Percentiles rank a stretch among this genome's conserved stretches.
Evolutionary conservation across 108 stramenopile species (phyloP).

Genomic region (Nannochloropsis oceanica): DNA sequence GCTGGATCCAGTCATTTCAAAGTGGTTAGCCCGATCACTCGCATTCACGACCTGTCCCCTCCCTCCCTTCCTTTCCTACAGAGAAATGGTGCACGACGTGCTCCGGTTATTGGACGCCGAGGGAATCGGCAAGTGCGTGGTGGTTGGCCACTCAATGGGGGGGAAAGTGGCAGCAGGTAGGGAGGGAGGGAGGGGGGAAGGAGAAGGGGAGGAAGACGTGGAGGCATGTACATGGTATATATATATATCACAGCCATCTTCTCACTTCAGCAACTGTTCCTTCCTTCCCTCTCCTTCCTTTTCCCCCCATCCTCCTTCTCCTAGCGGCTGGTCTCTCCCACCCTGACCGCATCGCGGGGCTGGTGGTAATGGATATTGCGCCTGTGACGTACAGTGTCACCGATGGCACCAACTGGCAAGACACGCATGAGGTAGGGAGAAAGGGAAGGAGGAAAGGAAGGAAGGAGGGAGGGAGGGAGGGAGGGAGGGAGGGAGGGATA

Average conservation of each 20-base stretch:
- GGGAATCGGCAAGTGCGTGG: constrained; percentile 41
- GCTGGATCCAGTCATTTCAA: neutral
- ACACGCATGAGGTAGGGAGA: neutral
- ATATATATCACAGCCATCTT: neutral
- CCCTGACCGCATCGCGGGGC: constrained; percentile 57
- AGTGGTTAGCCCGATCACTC: neutral
- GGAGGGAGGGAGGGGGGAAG: too few relatives aligned
- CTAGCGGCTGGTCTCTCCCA: constrained; percentile 48
- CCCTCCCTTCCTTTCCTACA: neutral
- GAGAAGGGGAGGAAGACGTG: too few relatives aligned
- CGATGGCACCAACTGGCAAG: neutral
- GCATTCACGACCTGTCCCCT: neutral
- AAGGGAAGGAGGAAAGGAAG: neutral
- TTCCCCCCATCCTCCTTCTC: neutral
- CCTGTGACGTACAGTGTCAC: constrained; percentile 46
- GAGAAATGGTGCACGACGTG: constrained; percentile 53
- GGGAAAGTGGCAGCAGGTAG: constrained; percentile 55
- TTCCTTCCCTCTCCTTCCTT: neutral
- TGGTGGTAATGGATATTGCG: constrained; percentile 78
- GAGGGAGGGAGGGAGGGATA: constrained; percentile 1
- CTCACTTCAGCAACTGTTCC: neutral
- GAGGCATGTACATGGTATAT: neutral
- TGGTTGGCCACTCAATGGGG: constrained; percentile 85
- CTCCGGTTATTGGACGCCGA: constrained; percentile 47
- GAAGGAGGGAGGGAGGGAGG: neutral